Conservation (phyloP, 1,139 yeast genomes). For the Geotrichum macrosporum region DNA sequence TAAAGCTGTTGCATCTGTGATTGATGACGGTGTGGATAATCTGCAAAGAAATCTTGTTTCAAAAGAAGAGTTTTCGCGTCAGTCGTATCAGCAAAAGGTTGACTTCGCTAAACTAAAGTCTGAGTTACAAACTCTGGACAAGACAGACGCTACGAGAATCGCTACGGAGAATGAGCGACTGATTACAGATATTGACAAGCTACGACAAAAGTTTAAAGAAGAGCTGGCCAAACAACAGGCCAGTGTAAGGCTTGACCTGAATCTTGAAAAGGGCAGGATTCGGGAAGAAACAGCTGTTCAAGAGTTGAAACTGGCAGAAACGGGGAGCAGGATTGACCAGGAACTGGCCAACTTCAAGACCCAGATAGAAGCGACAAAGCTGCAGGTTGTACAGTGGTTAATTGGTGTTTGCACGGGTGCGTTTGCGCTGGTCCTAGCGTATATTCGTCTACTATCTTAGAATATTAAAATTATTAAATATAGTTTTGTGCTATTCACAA, state of each 20-base stretch:
- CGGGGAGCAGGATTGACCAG: conserved; percentile 91
- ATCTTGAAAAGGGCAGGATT: conserved; percentile 90
- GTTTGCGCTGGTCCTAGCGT: conserved; percentile 86
- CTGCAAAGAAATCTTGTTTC: conserved; percentile 74
- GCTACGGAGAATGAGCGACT: conserved; percentile 85
- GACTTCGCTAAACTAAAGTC: conserved; percentile 93
- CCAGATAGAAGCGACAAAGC: conserved; percentile 89
- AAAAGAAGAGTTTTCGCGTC: conserved; percentile 72
- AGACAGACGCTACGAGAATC: conserved; percentile 74
- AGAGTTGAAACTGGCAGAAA: conserved; percentile 89
- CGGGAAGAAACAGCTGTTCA: conserved; percentile 90
- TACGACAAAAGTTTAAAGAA: conserved; percentile 79
- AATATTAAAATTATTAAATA: conserved; percentile 6
- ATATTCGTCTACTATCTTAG: conserved; percentile 73
- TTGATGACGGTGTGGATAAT: conserved; percentile 75
- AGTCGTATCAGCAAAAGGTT: conserved; percentile 92
- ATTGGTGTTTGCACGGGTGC: conserved; percentile 98
- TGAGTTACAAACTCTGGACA: conserved; percentile 82
- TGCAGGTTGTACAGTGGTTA: conserved; percentile 96
- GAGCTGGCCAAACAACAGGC: conserved; percentile 90
- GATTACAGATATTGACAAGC: conserved; percentile 77
- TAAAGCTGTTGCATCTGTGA: conserved; percentile 65
- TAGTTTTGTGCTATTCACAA: background rate
- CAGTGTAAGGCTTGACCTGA: conserved; percentile 82
- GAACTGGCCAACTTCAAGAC: conserved; percentile 92